Evolutionary conservation across 1,284 basidiomycete species (phyloP).

Genomic region (Nidula niveotomentosa): DNA sequence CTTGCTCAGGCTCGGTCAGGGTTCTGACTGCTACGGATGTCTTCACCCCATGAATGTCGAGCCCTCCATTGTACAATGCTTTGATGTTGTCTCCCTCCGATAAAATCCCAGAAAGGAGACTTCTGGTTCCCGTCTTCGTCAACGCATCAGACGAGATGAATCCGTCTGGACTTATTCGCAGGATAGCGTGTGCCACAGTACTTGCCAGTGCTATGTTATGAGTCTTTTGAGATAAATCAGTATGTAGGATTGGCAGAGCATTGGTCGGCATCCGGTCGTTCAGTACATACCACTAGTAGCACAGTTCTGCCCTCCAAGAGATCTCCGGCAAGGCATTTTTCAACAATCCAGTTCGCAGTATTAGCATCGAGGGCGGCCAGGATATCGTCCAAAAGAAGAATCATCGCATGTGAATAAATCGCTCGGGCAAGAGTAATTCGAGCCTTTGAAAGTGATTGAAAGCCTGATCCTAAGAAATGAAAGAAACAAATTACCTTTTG

Average conservation of each 20-base stretch:
- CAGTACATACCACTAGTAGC: conserved; percentile 24
- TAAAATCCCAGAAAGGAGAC: neutral
- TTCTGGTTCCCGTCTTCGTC: neutral
- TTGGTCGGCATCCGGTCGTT: neutral
- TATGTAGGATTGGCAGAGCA: neutral
- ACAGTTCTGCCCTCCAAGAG: conserved; percentile 68
- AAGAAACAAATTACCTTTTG: neutral
- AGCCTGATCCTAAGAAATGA: neutral
- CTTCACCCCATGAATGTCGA: neutral
- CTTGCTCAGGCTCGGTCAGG: conserved; percentile 50
- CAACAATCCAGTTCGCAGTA: conserved; percentile 66
- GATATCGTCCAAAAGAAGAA: conserved; percentile 59
- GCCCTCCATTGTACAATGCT: neutral
- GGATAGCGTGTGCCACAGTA: neutral
- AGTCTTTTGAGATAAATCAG: neutral
- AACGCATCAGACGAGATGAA: neutral
- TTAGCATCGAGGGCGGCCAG: conserved; percentile 50
- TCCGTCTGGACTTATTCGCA: conserved; percentile 1
- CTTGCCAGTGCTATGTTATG: conserved; percentile 3
- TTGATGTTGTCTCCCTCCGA: neutral
- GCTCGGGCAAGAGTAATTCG: conserved; percentile 69
- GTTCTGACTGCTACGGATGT: conserved; percentile 21
- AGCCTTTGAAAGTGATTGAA: conserved; percentile 40
- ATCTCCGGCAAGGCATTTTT: conserved; percentile 68
- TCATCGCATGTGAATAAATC: conserved; percentile 56